Percentiles rank a stretch among this genome's conserved stretches.
phyloP scores from a whole-genome alignment of 2,329 filamentous ascomycete genomes.

The Dryadomyces quercivorus region DNA sequence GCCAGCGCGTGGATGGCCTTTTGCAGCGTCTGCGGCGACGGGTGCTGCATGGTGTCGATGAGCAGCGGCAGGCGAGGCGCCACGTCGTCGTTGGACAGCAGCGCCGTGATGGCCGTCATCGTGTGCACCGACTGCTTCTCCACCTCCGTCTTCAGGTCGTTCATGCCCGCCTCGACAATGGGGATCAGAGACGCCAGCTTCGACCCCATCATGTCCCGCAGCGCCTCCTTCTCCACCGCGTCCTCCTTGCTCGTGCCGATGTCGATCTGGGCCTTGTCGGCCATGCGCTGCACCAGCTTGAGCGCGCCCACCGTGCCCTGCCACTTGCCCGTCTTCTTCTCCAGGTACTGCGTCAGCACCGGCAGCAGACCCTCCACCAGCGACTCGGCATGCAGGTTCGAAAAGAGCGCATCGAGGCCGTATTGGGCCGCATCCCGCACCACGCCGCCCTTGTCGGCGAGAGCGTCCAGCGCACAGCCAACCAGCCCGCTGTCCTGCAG shows the following conservation, averaged over 20 bases:
- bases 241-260: constrained; percentile 69
- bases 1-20: constrained; percentile 96
- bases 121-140: constrained; percentile 83
- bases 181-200: constrained; percentile 81
- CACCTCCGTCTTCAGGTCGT: constrained; percentile 84
- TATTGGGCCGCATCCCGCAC: constrained; percentile 91
- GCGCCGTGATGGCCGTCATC: constrained; percentile 79
- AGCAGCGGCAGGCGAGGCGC: constrained; percentile 82
- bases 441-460: constrained; percentile 80
- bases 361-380: constrained; percentile 76
- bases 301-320: constrained; percentile 85
- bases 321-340: constrained; percentile 86
- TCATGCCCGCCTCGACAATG: constrained; percentile 84
- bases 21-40: constrained; percentile 74
- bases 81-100: constrained; percentile 95
- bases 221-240: constrained; percentile 74
- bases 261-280: constrained; percentile 82
- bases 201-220: constrained; percentile 83
- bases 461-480: constrained; percentile 62
- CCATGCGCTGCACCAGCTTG: constrained; percentile 81
- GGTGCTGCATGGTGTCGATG: constrained; percentile 90
- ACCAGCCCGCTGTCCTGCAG: constrained; percentile 69
- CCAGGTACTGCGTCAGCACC: constrained; percentile 60
- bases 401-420: constrained; percentile 79
- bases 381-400: constrained; percentile 66